Evolutionary conservation across 192 early-diverging fungal species (phyloP), one percentile per base, ranked within the genome.

Genomic region (Haplosporangium gracile): DNA sequence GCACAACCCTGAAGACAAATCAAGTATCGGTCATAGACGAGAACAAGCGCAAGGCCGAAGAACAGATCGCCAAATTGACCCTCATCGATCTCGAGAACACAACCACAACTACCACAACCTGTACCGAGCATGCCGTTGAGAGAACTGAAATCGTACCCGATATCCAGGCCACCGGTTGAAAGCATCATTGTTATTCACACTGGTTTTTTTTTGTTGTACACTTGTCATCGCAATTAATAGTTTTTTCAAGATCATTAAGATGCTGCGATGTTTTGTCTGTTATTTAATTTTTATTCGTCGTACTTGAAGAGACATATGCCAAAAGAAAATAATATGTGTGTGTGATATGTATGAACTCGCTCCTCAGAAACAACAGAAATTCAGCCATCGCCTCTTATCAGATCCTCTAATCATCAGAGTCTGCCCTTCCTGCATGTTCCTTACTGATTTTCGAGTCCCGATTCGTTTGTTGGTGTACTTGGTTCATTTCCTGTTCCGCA

Each of bases 11-110:
- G 85, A 75, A 94, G 51, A 92, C 92, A 43, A 92, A 94, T 78
- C 95, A 96, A 87, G 93, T 91, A 36, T 89, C 88, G 49, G 91
- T 90, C 29, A 97, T 96, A 53, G 92, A 85, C 15, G 94, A 94
- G 81, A 97, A 97, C 90, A 97, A 95, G 91, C 91, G 89, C 74
- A 93, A 93, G 82, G 97, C 95, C 42, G 93, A 97, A 87, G 95
- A 92, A 47, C 94, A 93, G 89, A 94, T 98, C 77, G 94, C 92
- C 22, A 78, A 78, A 26, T 53, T 78, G 84, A 90, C 69, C 60
- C 16, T 72, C 11, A 32, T 42, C 18, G 82, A 82, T 85, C 51
- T 77, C 84, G 36, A 88, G 85, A 32, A 84, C 79, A 74, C 75
- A 79, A n/a, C 51, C 32, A 39, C 11, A 11, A 36, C 29, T 3